phyloP scores from a whole-genome alignment of 139 green algal genomes.

The Coelastrella sp. region DNA sequence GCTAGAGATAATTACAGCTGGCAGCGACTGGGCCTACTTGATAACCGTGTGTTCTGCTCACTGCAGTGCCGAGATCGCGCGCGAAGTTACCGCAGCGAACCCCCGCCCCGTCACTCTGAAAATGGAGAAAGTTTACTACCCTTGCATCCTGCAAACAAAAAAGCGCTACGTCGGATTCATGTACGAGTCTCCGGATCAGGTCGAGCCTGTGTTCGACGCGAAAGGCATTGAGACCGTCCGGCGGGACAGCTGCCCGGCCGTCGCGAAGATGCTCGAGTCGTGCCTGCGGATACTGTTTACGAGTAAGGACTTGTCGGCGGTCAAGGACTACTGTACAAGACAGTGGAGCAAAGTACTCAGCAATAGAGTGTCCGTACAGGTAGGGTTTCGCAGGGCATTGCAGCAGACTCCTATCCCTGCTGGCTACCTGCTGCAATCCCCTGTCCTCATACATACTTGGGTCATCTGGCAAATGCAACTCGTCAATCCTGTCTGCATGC shows the following conservation, averaged over 20 bases:
- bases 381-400: background rate
- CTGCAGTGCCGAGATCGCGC: constrained; percentile 83
- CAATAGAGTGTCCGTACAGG: constrained; percentile 84
- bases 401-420: too few relatives aligned
- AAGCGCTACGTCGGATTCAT: constrained; percentile 97
- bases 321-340: constrained; percentile 85
- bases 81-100: constrained; percentile 88
- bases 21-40: too few relatives aligned
- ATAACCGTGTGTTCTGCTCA: too few relatives aligned
- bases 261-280: constrained; percentile 92
- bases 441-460: too few relatives aligned
- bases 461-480: too few relatives aligned
- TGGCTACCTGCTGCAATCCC: too few relatives aligned
- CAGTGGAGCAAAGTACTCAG: constrained; percentile 93
- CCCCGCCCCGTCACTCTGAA: constrained; percentile 92
- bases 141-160: constrained; percentile 95
- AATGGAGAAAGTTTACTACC: constrained; percentile 98
- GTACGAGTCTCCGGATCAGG: constrained; percentile 86
- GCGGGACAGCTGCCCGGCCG: constrained; percentile 92
- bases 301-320: constrained; percentile 79
- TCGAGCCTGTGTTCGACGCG: constrained; percentile 78
- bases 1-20: too few relatives aligned
- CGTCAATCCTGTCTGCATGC: too few relatives aligned
- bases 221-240: constrained; percentile 96
- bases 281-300: constrained; percentile 89